Evolutionary conservation across 306 rosid genomes (phyloP).

Genomic region (Parietaria judaica): DNA sequence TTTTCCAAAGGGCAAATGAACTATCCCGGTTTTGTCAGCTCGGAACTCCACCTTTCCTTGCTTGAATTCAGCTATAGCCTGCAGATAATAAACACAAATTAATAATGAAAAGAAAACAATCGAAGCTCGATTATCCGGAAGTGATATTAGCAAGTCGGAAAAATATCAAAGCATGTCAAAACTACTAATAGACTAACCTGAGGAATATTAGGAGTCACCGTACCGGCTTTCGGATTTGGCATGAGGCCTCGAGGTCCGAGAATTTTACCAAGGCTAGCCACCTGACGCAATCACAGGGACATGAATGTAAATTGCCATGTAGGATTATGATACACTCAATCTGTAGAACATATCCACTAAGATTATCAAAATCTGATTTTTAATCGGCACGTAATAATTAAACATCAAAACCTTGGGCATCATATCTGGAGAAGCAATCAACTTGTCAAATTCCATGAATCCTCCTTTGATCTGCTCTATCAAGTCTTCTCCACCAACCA

Average conservation of each 20-base stretch:
- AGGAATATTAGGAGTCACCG: constrained; percentile 89
- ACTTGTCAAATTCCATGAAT: constrained; percentile 97
- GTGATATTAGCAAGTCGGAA: background rate
- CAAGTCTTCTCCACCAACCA: constrained; percentile 98
- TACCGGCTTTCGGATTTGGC: constrained; percentile 99
- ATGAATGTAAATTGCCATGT: too few species aligned
- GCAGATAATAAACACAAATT: background rate
- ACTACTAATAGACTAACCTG: constrained; percentile 38
- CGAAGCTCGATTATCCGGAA: background rate
- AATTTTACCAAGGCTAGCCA: constrained; percentile 94
- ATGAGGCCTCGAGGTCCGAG: constrained; percentile 98
- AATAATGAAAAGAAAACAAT: background rate
- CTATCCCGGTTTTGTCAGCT: constrained; percentile 98
- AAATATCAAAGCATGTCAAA: too few species aligned
- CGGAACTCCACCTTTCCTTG: constrained; percentile 94
- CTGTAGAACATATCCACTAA: too few species aligned
- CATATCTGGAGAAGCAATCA: constrained; percentile 99
- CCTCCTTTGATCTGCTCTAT: constrained; percentile 96
- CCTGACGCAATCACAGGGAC: constrained; percentile 40
- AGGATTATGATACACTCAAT: too few species aligned
- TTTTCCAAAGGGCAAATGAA: constrained; percentile 88
- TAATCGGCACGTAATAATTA: constrained; percentile 21
- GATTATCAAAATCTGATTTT: background rate
- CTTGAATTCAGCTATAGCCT: constrained; percentile 98
- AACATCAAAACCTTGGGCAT: constrained; percentile 84